A percentile compares a stretch with the other conserved stretches of the same genome.
These are phyloP conservation scores for Cercospora janseana DNA, from an alignment of 2,329 filamentous ascomycete species.

Conservation along the genomic window DNA sequence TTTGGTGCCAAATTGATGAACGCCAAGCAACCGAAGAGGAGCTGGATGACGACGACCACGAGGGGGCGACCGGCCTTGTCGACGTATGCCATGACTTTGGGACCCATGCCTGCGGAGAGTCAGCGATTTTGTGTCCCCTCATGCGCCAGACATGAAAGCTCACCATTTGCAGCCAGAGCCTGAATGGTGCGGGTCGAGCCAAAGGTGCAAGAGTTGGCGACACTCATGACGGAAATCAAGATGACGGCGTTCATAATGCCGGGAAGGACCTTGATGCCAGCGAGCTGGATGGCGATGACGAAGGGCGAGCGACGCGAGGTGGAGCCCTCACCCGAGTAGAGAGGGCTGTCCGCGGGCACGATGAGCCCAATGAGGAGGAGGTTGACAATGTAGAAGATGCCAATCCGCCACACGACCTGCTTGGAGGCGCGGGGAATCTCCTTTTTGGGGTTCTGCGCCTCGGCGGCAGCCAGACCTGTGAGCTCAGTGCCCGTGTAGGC, in stretches of 20 bases:
- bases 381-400: constrained; percentile 35
- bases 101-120: constrained; percentile 61
- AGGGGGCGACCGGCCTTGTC: constrained; percentile 80
- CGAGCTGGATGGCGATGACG: constrained; percentile 68
- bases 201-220: constrained; percentile 58
- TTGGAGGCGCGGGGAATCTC: constrained; percentile 37
- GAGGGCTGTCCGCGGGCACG: constrained; percentile 41
- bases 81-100: constrained; percentile 73
- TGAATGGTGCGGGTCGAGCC: constrained; percentile 58
- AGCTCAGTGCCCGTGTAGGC: constrained; percentile 63
- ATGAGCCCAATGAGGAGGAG: constrained; percentile 34
- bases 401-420: constrained; percentile 37
- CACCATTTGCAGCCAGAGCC: constrained; percentile 45
- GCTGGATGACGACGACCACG: constrained; percentile 65
- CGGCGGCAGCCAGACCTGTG: constrained; percentile 64
- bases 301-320: constrained; percentile 53
- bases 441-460: constrained; percentile 51
- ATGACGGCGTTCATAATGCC: constrained; percentile 75
- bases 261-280: constrained; percentile 65
- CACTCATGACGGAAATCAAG: constrained; percentile 59
- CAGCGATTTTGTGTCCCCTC: neutral
- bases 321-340: constrained; percentile 48
- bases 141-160: neutral
- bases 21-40: constrained; percentile 67
- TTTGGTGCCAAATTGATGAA: constrained; percentile 65